Base-by-base conservation (phyloP, 148 eudicot species). In the Polygonum aviculare region DNA sequence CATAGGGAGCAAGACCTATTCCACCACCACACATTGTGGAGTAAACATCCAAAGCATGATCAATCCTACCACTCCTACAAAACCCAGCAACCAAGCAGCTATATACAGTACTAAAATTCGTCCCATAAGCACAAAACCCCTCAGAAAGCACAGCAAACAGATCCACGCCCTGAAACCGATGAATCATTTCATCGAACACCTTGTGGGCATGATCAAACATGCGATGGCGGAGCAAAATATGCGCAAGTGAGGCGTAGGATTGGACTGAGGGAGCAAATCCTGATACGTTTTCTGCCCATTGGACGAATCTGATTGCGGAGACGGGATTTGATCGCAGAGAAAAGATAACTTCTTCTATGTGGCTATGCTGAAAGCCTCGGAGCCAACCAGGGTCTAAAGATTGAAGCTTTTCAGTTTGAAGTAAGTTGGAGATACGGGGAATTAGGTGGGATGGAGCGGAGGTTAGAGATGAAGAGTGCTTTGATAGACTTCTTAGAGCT, bases 61-160 rank as follows among this genome's bases (percentile, higher is more conserved):
- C 78, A 81, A 84, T 73, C 82, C 79, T 78, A 51, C 84, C 81
- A 77, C 78, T 81, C 52, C 87, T 77, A 85, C 86, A 86, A 74
- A 74, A 86, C 82, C 82, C 83, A 47, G 86, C 87, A 52, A 90
- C 72, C 75, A 90, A 69, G 67, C 87, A 87, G 79, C 94, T 87
- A 79, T 54, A 86, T 18, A 81, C 87, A 36, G 86, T 86, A n/a
- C 78, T 88, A 8, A 76, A 77, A 80, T 90, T 88, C 6, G 89
- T 80, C 22, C 77, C 80, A 67, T 85, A 88, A 8, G 26, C 60
- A 77, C 26, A 36, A 76, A 81, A 81, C 69, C 87, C 89, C 41
- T 76, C 78, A 73, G 78, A 18, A 79, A 90, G 73, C 0, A 63
- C 75, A 76, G 51, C 78, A 60, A 84, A 79, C 78, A 83, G 47